These are phyloP conservation scores for Tilletia caries DNA, from an alignment of 1,284 basidiomycete genomes.

Conservation along the genomic window DNA sequence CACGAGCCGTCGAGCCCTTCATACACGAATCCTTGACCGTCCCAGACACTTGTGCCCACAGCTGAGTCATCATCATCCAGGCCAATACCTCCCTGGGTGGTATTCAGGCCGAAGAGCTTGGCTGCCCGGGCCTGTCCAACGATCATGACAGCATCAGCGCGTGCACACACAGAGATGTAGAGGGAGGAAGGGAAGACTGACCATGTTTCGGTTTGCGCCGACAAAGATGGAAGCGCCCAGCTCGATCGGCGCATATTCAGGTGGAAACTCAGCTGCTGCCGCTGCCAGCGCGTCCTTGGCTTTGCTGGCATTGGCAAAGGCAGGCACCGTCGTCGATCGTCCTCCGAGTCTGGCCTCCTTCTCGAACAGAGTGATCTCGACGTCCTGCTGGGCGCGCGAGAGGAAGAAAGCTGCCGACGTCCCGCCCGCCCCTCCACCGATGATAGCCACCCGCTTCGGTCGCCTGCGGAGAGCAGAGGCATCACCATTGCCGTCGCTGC, in stretches of 20 bases:
- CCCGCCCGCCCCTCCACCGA: constrained; percentile 85
- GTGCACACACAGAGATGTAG: background rate
- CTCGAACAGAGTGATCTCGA: constrained; percentile 81
- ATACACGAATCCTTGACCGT: constrained; percentile 61
- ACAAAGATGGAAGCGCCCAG: constrained; percentile 88
- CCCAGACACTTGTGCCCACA: constrained; percentile 64
- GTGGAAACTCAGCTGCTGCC: background rate
- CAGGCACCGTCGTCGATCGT: constrained; percentile 72
- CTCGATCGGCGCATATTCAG: constrained; percentile 64
- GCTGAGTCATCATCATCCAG: constrained; percentile 14
- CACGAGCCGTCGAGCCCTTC: constrained; percentile 39
- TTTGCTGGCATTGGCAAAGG: constrained; percentile 64
- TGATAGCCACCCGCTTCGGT: constrained; percentile 64
- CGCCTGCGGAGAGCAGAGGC: no score
- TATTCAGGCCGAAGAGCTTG: constrained; percentile 8
- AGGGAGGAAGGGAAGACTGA: constrained; percentile 6
- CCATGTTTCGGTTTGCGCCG: constrained; percentile 68
- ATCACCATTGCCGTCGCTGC: no score
- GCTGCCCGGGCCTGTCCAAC: constrained; percentile 19
- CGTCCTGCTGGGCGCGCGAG: constrained; percentile 58
- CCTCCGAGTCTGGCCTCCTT: constrained; percentile 73
- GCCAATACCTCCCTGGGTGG: constrained; percentile 1
- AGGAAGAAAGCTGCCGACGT: constrained; percentile 85
- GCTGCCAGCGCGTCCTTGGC: background rate
- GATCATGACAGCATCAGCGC: constrained; percentile 10